Base-by-base conservation (phyloP, 1,284 basidiomycete genomes). In the Boletus sp. region DNA sequence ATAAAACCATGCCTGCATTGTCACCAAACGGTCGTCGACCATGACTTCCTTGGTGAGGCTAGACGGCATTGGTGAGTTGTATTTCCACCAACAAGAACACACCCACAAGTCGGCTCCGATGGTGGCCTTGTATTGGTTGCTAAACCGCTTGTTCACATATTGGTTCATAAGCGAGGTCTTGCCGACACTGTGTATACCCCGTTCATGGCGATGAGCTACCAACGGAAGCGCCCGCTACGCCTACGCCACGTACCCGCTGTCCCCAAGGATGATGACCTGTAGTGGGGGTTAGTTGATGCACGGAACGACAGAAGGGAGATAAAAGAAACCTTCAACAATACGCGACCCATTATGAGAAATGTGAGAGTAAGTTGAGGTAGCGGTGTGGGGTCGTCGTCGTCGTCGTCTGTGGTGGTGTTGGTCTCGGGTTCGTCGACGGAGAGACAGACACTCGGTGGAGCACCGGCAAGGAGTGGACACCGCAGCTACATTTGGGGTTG, bases 111-210 rank as follows among this genome's bases (percentile, higher is more conserved):
- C 89, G 53, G 86, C 84, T 57, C 91, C 91, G 66, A 95, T 94
- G 53, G 93, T 96, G 10, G 94, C 94, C 76, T 99, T 99, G 82
- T 99, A 99, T 71, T 98, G 95, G 70, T 95, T 97, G 65, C 91
- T 95, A 74, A 99, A 99, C 57, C 96, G 88, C 74, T 98, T 99
- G 84, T 99, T 99, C 62, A 99, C 96, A 77, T 98, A 99, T 77
- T 99, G 96, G 77, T 98, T 99, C 96, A 99, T 99, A 62, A 99
- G 83, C 35, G 95, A 99, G 41, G 95, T 99, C 88, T 99, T 99
- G 45, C 95, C 96, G 69, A 99, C 96, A 53, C 95, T 96, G 30
- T 20, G 44, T 27, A 26, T 30, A 25, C 45, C 43, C 35, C 58
- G 45, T 47, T 35, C 49, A 53, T 41, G 50, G 54, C 48, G 32